Evolutionary conservation across 805 yeast species (phyloP).

Genomic region (Jamesozyma piceae): DNA sequence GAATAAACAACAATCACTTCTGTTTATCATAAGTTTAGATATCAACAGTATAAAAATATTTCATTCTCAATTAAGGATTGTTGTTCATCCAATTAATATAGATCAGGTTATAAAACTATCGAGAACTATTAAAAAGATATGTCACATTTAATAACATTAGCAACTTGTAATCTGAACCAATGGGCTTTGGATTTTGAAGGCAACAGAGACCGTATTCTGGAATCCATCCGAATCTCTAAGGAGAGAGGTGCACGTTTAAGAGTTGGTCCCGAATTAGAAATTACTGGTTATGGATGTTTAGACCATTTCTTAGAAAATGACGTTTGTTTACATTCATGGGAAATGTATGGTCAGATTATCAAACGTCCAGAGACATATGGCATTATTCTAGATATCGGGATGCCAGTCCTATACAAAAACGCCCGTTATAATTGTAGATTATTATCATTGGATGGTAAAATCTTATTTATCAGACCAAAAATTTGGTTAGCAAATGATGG

Average conservation of each 20-base stretch:
- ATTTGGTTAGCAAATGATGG: conserved; percentile 94
- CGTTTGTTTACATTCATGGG: conserved; percentile 86
- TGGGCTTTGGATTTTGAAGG: conserved; percentile 99
- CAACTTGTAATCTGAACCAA: conserved; percentile 93
- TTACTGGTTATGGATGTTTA: conserved; percentile 88
- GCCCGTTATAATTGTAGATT: conserved; percentile 89
- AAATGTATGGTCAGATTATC: conserved; percentile 75
- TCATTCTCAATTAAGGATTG: too few species aligned
- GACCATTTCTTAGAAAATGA: conserved; percentile 93
- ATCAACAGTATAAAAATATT: too few species aligned
- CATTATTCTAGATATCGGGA: conserved; percentile 81
- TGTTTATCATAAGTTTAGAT: too few species aligned
- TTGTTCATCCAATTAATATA: too few species aligned
- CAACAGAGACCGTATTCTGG: conserved; percentile 80
- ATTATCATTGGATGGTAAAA: conserved; percentile 66
- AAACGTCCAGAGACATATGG: conserved; percentile 59
- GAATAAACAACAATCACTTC: too few species aligned
- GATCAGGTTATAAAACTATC: too few species aligned
- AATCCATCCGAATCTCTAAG: conserved; percentile 73
- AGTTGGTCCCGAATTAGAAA: conserved; percentile 94
- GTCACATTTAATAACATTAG: conserved; percentile 82
- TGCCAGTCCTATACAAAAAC: conserved; percentile 84
- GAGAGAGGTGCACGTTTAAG: conserved; percentile 65
- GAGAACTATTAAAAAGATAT: too few species aligned
- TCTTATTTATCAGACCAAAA: conserved; percentile 85